phyloP scores from a whole-genome alignment of 352 stramenopile species.

The Globisporangium nodosum region DNA sequence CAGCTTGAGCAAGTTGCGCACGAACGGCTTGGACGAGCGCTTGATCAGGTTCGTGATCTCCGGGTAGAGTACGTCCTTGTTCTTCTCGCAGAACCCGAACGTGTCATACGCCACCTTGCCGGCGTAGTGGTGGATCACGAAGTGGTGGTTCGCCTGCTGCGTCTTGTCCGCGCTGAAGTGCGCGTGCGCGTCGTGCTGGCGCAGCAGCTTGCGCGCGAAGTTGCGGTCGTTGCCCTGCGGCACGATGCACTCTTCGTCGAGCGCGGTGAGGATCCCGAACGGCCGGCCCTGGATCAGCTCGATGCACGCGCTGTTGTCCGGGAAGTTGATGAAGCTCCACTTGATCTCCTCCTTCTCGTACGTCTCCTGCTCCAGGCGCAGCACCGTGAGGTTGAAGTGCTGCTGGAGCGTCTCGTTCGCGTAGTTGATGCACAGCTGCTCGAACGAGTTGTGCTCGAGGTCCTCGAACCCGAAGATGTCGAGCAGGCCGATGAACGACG shows the following conservation, averaged over 20 bases:
- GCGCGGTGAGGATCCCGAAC: slow-evolving; percentile 73
- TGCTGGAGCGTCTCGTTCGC: slow-evolving; percentile 92
- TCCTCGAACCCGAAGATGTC: slow-evolving; percentile 90
- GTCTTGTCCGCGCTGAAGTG: slow-evolving; percentile 78
- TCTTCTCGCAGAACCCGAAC: slow-evolving; percentile 96
- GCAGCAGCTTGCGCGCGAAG: slow-evolving; percentile 79
- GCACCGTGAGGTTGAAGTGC: slow-evolving; percentile 88
- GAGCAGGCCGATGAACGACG: slow-evolving; percentile 69
- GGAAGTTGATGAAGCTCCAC: slow-evolving; percentile 89
- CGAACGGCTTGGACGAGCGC: slow-evolving; percentile 62
- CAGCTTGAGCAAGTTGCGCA: slow-evolving; percentile 50
- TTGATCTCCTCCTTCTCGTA: slow-evolving; percentile 87
- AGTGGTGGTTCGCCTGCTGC: slow-evolving; percentile 73
- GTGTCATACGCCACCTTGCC: slow-evolving; percentile 91
- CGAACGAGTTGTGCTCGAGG: slow-evolving; percentile 90
- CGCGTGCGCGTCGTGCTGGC: slow-evolving; percentile 55
- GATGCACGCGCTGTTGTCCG: slow-evolving; percentile 87
- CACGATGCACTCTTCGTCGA: slow-evolving; percentile 90
- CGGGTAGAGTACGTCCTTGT: slow-evolving; percentile 89
- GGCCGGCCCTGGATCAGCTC: slow-evolving; percentile 87
- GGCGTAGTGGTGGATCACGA: slow-evolving; percentile 91
- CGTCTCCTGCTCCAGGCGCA: slow-evolving; percentile 83
- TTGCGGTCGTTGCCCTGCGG: slow-evolving; percentile 85
- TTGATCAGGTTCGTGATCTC: slow-evolving; percentile 79
- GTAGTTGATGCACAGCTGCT: slow-evolving; percentile 95